Percentiles rank a stretch among this genome's conserved stretches.
Evolutionary conservation across 495 filamentous ascomycete genomes (phyloP).

Genomic region (Usnea hakonensis): DNA sequence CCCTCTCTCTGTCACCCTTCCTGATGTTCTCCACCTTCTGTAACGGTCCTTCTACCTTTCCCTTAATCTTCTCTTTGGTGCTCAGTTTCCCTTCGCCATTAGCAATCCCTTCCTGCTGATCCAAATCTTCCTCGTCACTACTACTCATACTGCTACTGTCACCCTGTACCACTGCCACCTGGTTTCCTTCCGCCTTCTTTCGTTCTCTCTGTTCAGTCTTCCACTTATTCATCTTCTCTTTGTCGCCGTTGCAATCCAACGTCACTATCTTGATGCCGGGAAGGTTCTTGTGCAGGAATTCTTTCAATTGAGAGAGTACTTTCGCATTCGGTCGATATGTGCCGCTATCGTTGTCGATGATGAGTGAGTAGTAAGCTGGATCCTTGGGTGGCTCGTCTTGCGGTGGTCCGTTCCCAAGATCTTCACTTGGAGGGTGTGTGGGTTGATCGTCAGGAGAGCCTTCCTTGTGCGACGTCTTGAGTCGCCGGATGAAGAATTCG

Average conservation of each 20-base stretch:
- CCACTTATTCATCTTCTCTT: slow-evolving; percentile 51
- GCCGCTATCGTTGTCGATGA: slow-evolving; percentile 92
- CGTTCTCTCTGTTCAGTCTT: slow-evolving; percentile 55
- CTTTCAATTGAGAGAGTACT: slow-evolving; percentile 58
- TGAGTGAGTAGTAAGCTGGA: slow-evolving; percentile 68
- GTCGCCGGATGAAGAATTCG: slow-evolving; percentile 81
- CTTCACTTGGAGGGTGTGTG: slow-evolving; percentile 35
- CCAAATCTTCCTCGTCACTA: slow-evolving; percentile 66
- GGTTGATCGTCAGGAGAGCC: slow-evolving; percentile 21
- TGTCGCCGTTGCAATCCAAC: slow-evolving; percentile 59
- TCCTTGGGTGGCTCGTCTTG: slow-evolving; percentile 41
- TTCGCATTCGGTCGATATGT: slow-evolving; percentile 82
- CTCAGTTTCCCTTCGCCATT: slow-evolving; percentile 26
- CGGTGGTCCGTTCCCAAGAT: slow-evolving; percentile 28
- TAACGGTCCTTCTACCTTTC: slow-evolving; percentile 13
- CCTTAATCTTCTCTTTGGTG: slow-evolving; percentile 12
- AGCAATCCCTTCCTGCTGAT: slow-evolving; percentile 43
- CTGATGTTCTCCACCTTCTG: slow-evolving; percentile 10
- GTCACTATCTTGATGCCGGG: slow-evolving; percentile 64
- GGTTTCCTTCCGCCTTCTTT: slow-evolving; percentile 58
- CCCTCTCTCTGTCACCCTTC: slow-evolving; percentile 18
- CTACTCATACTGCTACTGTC: slow-evolving; percentile 56
- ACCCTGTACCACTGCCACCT: slow-evolving; percentile 59
- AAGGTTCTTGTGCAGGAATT: slow-evolving; percentile 62
- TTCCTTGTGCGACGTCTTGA: slow-evolving; percentile 38